Conservation (phyloP, 129 eudicot genomes). For the Smallanthus sonchifolius region DNA sequence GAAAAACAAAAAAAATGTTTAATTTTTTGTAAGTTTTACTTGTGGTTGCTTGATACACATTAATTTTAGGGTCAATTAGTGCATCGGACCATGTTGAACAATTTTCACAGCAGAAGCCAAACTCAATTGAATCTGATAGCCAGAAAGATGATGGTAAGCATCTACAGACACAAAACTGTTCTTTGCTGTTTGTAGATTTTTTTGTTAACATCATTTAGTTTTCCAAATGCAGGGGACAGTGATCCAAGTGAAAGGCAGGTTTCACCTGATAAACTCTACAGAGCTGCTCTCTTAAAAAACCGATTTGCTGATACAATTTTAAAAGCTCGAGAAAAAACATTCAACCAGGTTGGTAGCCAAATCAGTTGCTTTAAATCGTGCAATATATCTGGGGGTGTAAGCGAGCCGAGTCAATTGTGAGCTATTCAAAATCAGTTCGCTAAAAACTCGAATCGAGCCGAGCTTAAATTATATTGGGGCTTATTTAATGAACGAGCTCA, state of each 20-base stretch:
- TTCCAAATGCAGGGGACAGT: slow-evolving; percentile 57
- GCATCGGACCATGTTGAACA: slow-evolving; percentile 52
- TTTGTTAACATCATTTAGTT: slow-evolving; percentile 12
- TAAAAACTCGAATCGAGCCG: no score
- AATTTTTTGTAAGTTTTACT: neutral
- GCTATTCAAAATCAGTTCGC: no score
- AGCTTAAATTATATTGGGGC: no score
- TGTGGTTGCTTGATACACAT: neutral
- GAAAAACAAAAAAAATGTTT: neutral
- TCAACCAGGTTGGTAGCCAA: slow-evolving; percentile 45
- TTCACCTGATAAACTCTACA: slow-evolving; percentile 80
- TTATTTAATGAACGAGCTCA: no score
- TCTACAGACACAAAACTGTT: neutral
- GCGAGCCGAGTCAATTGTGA: no score
- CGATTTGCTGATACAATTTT: slow-evolving; percentile 83
- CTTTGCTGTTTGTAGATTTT: neutral
- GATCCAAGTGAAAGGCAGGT: slow-evolving; percentile 64
- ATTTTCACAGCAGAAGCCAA: slow-evolving; percentile 48
- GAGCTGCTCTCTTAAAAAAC: slow-evolving; percentile 70
- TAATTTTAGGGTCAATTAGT: slow-evolving; percentile 39
- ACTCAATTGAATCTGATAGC: slow-evolving; percentile 53
- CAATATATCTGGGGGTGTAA: neutral
- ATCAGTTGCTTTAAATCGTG: neutral
- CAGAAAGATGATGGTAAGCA: slow-evolving; percentile 68
- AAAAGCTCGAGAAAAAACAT: slow-evolving; percentile 89